Conservation (phyloP, 805 yeast genomes). For the Yarrowia phangngaensis region DNA sequence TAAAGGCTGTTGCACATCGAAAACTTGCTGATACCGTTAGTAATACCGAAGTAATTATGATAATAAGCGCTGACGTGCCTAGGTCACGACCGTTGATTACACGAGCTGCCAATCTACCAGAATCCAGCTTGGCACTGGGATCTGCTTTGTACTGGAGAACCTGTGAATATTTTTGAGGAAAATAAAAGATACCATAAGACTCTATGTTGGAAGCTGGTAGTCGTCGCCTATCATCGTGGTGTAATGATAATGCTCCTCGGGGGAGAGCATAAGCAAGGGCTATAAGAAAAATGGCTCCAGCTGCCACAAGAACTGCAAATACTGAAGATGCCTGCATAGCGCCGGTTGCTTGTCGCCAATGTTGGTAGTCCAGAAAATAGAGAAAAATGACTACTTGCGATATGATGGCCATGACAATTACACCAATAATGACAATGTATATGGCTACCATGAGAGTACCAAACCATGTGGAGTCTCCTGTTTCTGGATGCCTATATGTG, state of each 20-base stretch:
- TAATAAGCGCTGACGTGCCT: conserved; percentile 10
- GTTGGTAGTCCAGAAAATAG: conserved; percentile 49
- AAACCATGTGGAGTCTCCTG: conserved; percentile 48
- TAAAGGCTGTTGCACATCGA: conserved; percentile 15
- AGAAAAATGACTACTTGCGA: conserved; percentile 60
- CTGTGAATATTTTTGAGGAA: conserved; percentile 22
- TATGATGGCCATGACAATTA: conserved; percentile 64
- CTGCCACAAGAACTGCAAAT: conserved; percentile 50
- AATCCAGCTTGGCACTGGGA: conserved; percentile 23
- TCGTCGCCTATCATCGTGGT: conserved; percentile 9
- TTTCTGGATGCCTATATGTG: conserved; percentile 73
- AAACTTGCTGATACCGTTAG: conserved; percentile 13
- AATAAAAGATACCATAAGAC: conserved; percentile 16
- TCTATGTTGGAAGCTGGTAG: conserved; percentile 24
- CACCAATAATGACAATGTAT: conserved; percentile 53
- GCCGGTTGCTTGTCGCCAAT: conserved; percentile 50
- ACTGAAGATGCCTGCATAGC: conserved; percentile 53
- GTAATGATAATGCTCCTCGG: conserved; percentile 17
- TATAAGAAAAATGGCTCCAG: conserved; percentile 50
- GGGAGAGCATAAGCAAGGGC: conserved; percentile 46
- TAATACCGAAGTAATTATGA: conserved; percentile 8
- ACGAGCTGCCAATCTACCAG: conserved; percentile 15
- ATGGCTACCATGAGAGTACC: conserved; percentile 49
- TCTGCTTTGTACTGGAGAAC: conserved; percentile 20
- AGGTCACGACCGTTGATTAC: conserved; percentile 18